A percentile compares a stretch with the other conserved stretches of the same genome.
Evolutionary conservation across 768 basidiomycete genomes (phyloP).

Genomic region (Xerocomus spinulosus): DNA sequence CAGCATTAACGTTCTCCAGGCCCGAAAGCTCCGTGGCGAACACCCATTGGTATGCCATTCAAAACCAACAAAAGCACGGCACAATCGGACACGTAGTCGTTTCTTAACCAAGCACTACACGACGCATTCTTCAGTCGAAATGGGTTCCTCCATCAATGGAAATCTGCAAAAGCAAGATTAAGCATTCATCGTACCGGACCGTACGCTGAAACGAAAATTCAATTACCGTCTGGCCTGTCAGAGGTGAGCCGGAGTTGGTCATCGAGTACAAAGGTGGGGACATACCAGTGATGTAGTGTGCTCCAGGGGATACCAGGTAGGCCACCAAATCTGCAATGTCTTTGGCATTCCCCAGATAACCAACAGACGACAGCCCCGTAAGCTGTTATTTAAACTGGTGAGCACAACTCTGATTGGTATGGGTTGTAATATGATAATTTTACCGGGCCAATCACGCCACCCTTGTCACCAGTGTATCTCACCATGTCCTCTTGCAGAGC

Average conservation of each 20-base stretch:
- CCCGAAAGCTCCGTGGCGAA: too few species aligned
- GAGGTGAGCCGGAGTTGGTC: too few species aligned
- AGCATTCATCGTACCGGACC: not conserved
- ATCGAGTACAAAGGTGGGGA: too few species aligned
- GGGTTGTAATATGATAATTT: not conserved
- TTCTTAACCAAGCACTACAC: not conserved
- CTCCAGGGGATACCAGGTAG: constrained; percentile 32
- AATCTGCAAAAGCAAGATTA: constrained; percentile 9
- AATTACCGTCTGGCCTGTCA: constrained; percentile 26
- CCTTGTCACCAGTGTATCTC: constrained; percentile 9
- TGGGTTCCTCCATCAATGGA: constrained; percentile 23
- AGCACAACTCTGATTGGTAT: not conserved
- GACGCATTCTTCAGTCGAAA: constrained; percentile 20
- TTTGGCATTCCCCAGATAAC: constrained; percentile 21
- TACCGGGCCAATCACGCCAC: constrained; percentile 16
- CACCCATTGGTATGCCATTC: too few species aligned
- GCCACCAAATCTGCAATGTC: constrained; percentile 37
- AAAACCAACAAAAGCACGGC: too few species aligned
- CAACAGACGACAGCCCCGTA: constrained; percentile 12
- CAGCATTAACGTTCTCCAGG: too few species aligned
- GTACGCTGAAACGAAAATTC: not conserved
- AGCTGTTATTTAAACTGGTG: constrained; percentile 7
- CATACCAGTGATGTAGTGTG: constrained; percentile 34
- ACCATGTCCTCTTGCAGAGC: constrained; percentile 10
- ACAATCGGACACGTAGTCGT: too few species aligned